A percentile compares a stretch with the other conserved stretches of the same genome.
phyloP scores from a whole-genome alignment of 2,329 filamentous ascomycete species.

The Colletotrichum sp. region DNA sequence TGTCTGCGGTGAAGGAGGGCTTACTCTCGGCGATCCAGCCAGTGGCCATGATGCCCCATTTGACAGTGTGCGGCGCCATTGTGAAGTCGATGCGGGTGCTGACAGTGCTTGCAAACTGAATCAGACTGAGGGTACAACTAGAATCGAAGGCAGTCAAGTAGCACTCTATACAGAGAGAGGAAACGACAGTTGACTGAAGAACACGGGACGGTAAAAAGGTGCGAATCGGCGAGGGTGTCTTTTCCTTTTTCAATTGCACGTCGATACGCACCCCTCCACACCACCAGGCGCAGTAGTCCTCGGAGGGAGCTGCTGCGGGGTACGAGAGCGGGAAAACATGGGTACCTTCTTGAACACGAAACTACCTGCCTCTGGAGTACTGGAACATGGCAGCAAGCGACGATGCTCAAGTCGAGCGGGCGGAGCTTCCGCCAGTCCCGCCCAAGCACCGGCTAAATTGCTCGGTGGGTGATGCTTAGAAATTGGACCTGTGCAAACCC shows the following conservation, averaged over 20 bases:
- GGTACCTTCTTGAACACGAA: not conserved
- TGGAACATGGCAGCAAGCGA: not conserved
- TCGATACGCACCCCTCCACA: not conserved
- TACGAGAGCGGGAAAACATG: not conserved
- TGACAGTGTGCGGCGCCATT: constrained; percentile 55
- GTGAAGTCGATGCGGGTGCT: constrained; percentile 21
- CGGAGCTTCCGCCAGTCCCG: not conserved
- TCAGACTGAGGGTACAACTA: not conserved
- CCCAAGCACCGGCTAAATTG: not conserved
- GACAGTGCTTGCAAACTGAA: not conserved
- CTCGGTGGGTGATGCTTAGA: not conserved
- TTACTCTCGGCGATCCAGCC: constrained; percentile 63
- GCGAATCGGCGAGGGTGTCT: not conserved
- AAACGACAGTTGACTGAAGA: not conserved
- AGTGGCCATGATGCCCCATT: constrained; percentile 67
- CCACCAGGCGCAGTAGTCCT: not conserved
- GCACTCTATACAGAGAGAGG: not conserved
- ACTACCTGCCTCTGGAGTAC: not conserved
- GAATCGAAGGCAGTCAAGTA: not conserved
- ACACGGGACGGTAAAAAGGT: not conserved
- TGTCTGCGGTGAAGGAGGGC: constrained; percentile 24
- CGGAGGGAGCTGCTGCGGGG: constrained; percentile 16
- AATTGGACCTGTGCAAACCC: not conserved
- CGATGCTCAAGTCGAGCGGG: not conserved
- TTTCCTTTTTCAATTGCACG: constrained; percentile 3